Evolutionary conservation across 1,284 basidiomycete genomes (phyloP), one percentile per base, ranked within the genome.

Genomic region (Leccinum pachyderme): DNA sequence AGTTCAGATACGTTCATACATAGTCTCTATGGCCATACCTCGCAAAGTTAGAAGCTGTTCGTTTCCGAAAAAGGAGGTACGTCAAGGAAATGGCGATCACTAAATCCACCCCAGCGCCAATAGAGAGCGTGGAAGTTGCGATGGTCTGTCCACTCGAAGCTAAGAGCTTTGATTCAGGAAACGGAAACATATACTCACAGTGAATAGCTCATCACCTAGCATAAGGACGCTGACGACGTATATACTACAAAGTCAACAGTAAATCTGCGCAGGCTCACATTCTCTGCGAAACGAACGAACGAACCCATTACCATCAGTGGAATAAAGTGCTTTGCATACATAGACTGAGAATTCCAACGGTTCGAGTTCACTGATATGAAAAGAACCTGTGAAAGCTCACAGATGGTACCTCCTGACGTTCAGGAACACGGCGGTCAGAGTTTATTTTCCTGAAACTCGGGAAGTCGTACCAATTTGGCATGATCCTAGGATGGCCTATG

Each of bases 61-160:
- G 46, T 35, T 61, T 18, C 24, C 48, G 58, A 13, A 51, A 0
- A 6, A 61, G 61, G 6, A 61, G 32, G 31, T 31, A 37, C 0
- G 46, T 50, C 47, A 60, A 18, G 25, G 4, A 24, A n/a, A 53
- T 35, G 5, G 54, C 47, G 2, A 61, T 61, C 24, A 61, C 5
- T 8, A 63, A 15, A 35, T 61, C 58, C 13, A 37, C 25, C 12
- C 7, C 52, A 1, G 61, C 54, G 3, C 49, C 39, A 24, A 50
- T 5, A 18, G 29, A 28, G 31, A 58, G 44, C 4, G 3, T 8
- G 4, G 27, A 5, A 1, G 33, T 39, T 7, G 18, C 12, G 4
- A 43, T 22, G 5, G 6, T 22, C 60, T 63, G 12, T 28, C 7
- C 29, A 25, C 2, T 7, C 8, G 3, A n/a, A 32, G 11, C 15